Conservation (phyloP, 805 yeast species). For the Vanderwaltozyma yarrowii region DNA sequence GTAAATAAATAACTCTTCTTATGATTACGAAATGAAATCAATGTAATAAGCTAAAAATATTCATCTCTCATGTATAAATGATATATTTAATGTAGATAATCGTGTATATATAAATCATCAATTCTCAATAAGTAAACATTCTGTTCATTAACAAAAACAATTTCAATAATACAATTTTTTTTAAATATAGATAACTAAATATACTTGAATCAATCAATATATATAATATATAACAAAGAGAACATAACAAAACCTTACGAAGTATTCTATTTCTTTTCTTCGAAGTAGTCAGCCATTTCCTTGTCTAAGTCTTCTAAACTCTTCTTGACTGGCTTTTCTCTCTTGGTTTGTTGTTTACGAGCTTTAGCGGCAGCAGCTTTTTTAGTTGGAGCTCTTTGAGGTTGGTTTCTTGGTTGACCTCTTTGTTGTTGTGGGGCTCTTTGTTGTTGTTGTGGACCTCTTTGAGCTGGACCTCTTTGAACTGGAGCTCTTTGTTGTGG, state of each 20-base stretch:
- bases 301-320: conserved; percentile 91
- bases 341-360: conserved; percentile 28
- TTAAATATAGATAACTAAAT: neutral
- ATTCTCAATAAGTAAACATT: no score
- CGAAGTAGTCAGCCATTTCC: conserved; percentile 95
- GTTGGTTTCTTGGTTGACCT: conserved; percentile 7
- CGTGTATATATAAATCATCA: no score
- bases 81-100: no score
- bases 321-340: conserved; percentile 46
- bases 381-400: conserved; percentile 25
- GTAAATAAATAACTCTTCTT: neutral
- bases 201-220: neutral
- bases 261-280: conserved; percentile 25
- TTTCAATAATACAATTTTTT: no score
- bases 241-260: neutral
- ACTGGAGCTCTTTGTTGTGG: conserved; percentile 11
- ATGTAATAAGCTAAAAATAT: neutral
- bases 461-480: conserved; percentile 7
- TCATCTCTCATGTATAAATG: neutral
- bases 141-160: no score
- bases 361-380: conserved; percentile 29
- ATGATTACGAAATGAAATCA: no score
- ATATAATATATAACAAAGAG: neutral
- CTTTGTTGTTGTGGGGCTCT: conserved; percentile 5
- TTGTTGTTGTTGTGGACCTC: conserved; percentile 14